A percentile compares a stretch with the other conserved stretches of the same genome.
These are phyloP conservation scores for Celoporthe dispersa DNA, from an alignment of 2,329 filamentous ascomycete species.

Conservation along the genomic window DNA sequence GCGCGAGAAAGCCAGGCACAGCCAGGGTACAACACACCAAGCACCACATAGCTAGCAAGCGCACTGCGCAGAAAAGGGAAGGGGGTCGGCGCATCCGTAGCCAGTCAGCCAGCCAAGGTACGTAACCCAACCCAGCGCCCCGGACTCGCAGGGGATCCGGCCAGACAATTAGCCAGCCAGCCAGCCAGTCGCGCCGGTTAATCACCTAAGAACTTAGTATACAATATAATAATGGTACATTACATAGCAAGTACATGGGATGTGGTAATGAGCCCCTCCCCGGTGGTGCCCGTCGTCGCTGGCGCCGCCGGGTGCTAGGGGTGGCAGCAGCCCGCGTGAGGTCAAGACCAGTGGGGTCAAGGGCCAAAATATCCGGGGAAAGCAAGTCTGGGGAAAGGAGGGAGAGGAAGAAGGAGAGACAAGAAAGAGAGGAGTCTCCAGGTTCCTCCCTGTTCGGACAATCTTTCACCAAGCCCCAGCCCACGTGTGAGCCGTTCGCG, in stretches of 20 bases:
- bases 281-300: not conserved
- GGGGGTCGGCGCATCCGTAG: not conserved
- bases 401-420: not conserved
- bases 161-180: not conserved
- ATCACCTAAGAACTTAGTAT: too few relatives aligned
- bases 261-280: not conserved
- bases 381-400: not conserved
- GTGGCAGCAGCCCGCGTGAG: not conserved
- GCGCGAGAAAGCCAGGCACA: not conserved
- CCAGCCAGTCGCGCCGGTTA: not conserved
- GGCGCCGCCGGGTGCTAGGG: not conserved
- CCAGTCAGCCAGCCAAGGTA: not conserved
- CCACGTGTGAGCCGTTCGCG: slow-evolving; percentile 6
- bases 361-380: not conserved
- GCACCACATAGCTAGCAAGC: not conserved
- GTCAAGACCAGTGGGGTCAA: not conserved
- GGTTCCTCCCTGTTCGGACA: not conserved
- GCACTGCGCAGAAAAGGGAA: not conserved
- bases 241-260: not conserved
- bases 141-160: slow-evolving; percentile 3
- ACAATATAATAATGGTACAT: too few relatives aligned
- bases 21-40: not conserved
- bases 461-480: slow-evolving; percentile 1
- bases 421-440: not conserved
- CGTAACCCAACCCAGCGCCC: not conserved